These are phyloP conservation scores for Vaccinium darrowii DNA, from an alignment of 148 eudicot genomes.

Conservation along the genomic window DNA sequence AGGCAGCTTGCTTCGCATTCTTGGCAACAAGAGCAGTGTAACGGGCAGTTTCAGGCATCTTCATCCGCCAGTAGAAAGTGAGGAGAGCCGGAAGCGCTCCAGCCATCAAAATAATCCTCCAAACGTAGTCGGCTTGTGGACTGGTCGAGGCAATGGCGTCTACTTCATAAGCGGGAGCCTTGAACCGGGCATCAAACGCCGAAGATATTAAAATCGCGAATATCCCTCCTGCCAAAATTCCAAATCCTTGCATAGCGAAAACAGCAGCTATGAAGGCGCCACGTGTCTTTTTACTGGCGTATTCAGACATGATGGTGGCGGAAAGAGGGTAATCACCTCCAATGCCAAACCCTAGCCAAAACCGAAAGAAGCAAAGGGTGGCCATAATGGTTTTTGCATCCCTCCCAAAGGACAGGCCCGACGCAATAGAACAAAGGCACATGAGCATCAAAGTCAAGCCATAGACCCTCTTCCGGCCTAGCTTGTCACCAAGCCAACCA, in stretches of 20 bases:
- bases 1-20: slow-evolving; percentile 26
- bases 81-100: slow-evolving; percentile 33
- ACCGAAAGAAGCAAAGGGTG: slow-evolving; percentile 34
- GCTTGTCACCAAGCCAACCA: slow-evolving; percentile 38
- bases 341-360: slow-evolving; percentile 43
- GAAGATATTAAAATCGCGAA: slow-evolving; percentile 28
- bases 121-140: slow-evolving; percentile 33
- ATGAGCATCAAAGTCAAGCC: slow-evolving; percentile 38
- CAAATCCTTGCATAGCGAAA: slow-evolving; percentile 41
- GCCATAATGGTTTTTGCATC: slow-evolving; percentile 26
- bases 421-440: slow-evolving; percentile 29
- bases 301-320: slow-evolving; percentile 40
- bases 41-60: slow-evolving; percentile 41
- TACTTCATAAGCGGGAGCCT: slow-evolving; percentile 23
- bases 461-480: slow-evolving; percentile 32
- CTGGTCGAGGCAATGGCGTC: slow-evolving; percentile 21
- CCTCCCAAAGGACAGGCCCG: slow-evolving; percentile 32
- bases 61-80: slow-evolving; percentile 41
- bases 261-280: slow-evolving; percentile 41
- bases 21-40: slow-evolving; percentile 36
- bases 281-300: slow-evolving; percentile 36
- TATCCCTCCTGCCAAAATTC: slow-evolving; percentile 31
- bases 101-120: slow-evolving; percentile 40
- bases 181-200: slow-evolving; percentile 18
- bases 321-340: slow-evolving; percentile 41